Conservation (phyloP, 2,329 filamentous ascomycete genomes). For the Trichoderma hamatum region DNA sequence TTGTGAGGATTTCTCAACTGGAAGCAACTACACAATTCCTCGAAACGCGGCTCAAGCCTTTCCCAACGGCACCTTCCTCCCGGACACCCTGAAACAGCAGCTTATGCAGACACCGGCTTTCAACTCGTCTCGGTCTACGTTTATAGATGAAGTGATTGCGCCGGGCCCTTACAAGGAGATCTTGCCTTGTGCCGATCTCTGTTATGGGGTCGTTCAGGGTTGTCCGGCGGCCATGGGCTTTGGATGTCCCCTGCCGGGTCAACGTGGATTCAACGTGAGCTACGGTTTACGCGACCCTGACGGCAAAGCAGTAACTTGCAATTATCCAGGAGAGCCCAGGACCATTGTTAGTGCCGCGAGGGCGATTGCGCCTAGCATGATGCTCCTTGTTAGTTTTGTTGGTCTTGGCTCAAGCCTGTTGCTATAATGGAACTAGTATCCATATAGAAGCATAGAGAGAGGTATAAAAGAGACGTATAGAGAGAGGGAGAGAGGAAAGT, state of each 20-base stretch:
- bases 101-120: constrained; percentile 33
- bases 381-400: constrained; percentile 28
- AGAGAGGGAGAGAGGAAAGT: neutral
- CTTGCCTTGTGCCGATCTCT: constrained; percentile 84
- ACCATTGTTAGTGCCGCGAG: constrained; percentile 35
- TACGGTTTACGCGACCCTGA: constrained; percentile 39
- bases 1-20: constrained; percentile 78
- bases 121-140: constrained; percentile 64
- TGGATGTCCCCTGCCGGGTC: constrained; percentile 62
- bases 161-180: constrained; percentile 95
- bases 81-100: constrained; percentile 39
- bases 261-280: constrained; percentile 41
- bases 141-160: constrained; percentile 70
- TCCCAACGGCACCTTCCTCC: constrained; percentile 65
- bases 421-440: neutral
- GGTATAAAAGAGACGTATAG: neutral
- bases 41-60: constrained; percentile 75
- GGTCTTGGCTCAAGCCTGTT: constrained; percentile 3
- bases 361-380: constrained; percentile 27
- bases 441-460: neutral
- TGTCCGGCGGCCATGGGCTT: constrained; percentile 81
- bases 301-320: constrained; percentile 40
- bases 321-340: constrained; percentile 44
- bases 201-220: constrained; percentile 80
- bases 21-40: constrained; percentile 47